Base-by-base conservation (phyloP, 2,329 filamentous ascomycete genomes). In the Microsporum audouinii region DNA sequence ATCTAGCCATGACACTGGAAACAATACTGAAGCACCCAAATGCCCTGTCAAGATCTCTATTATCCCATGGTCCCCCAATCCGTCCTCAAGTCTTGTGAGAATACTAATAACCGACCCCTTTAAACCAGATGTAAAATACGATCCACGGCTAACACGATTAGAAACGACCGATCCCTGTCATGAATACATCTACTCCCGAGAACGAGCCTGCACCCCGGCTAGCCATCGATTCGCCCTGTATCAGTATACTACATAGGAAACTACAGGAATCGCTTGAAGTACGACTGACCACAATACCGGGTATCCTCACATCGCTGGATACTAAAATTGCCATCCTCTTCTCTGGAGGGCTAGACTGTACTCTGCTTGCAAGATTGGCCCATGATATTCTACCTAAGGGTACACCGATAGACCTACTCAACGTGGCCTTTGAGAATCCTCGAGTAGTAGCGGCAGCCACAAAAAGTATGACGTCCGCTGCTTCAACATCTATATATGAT, bases 401-500 rank as follows among this genome's bases (percentile, higher is more conserved):
- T 2, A 86, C 95, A 68, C 77, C 82, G 0, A 85, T 99, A 63
- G 94, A 97, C 70, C 79, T 99, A 6, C 81, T 99, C 65, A 99
- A 99, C 66, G 92, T 99, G 53, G 94, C 92, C 0, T 99, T 99
- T 69, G 89, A 99, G 72, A 99, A 99, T 66, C 92, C 91, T 0
- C 82, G 89, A 36, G 83, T 86, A 65, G 85, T 81, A 62, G 84
- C 65, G 67, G 84, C 77, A 14, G 73, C 71, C 29, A 63, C 61
- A 33, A 79, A 83, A 49, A 74, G 82, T 10, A 77, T 77, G 23
- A 76, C 27, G 59, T 57, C 41, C 29, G 60, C 60, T 2, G 12
- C 38, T 65, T 17, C 60, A 5, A 63, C 65, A n/a, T 72, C 69
- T 12, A 68, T 70, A 71, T 97, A 89, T 68, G 91, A 96, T 73